Evolutionary conservation across 2,329 filamentous ascomycete genomes (phyloP), one percentile per base, ranked within the genome.

Genomic region (Rutstroemia sp.): DNA sequence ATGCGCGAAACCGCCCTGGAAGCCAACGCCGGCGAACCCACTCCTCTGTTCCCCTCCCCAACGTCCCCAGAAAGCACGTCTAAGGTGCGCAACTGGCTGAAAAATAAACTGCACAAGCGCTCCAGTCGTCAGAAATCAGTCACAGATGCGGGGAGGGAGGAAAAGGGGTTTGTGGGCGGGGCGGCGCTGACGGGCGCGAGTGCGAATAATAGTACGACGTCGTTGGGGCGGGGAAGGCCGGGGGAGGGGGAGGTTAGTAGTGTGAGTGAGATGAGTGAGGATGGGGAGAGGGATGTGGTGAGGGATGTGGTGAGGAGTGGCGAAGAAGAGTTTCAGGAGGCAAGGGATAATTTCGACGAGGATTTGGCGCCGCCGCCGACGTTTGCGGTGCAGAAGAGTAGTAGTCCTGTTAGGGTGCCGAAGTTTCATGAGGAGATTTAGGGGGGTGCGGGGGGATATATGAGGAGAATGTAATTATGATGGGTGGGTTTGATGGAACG

Each of bases 381-480:
- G 25, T 58, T 58, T 37, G 65, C 58, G 3, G 45, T 9, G 7
- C 62, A 56, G 50, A 71, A 73, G 49, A 75, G 75, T 48, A 74
- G 73, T 52, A 84, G 80, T 66, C 80, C 81, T 0, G 76, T 71
- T 4, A 72, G 82, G 53, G 79, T 80, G 59, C 82, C 82, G 41
- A 79, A 74, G 62, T 86, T 86, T 62, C 73, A 73, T 49, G 83
- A 86, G 70, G 77, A 79, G 60, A 75, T 85, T 55, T 75, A 63
- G 67, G 54, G 23, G 23, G 16, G 16, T 30, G 8, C 21, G 21
- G 21, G 21, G 21, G 21, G 4, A 2, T 6, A 9, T 2, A 9
- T 8, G 27, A 7, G 27, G 4, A 30, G 27, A 30, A 30, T 30
- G 27, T 10, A 30, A 10, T 30, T 30, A 30, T 30, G 27, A 10